Conservation (phyloP, 1,284 basidiomycete species). For the Vanrija humicola region DNA sequence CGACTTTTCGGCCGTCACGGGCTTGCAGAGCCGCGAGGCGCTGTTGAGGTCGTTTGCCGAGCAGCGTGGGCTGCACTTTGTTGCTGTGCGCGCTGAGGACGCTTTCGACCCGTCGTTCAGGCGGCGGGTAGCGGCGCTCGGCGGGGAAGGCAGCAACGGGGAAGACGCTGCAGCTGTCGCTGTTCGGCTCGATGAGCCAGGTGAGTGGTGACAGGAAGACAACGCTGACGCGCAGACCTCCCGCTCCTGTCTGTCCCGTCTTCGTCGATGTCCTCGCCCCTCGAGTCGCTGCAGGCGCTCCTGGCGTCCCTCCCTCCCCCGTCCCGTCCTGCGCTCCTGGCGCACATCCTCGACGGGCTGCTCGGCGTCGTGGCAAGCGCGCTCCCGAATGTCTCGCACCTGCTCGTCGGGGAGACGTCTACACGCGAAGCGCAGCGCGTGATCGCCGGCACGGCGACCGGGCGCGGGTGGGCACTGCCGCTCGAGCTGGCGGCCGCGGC, state of each 20-base stretch:
- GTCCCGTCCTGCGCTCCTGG: slow-evolving; percentile 64
- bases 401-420: slow-evolving; percentile 74
- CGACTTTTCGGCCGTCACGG: slow-evolving; percentile 31
- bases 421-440: slow-evolving; percentile 74
- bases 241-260: slow-evolving; percentile 38
- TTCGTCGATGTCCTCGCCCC: slow-evolving; percentile 47
- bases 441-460: slow-evolving; percentile 70
- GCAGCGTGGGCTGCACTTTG: slow-evolving; percentile 22
- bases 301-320: slow-evolving; percentile 69
- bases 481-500: slow-evolving; percentile 61
- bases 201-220: slow-evolving; percentile 10
- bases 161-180: neutral
- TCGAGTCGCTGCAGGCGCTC: slow-evolving; percentile 57
- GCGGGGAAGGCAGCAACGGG: neutral
- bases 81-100: slow-evolving; percentile 39
- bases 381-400: slow-evolving; percentile 61
- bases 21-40: slow-evolving; percentile 10
- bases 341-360: slow-evolving; percentile 64
- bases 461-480: slow-evolving; percentile 70
- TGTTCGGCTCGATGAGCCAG: slow-evolving; percentile 25
- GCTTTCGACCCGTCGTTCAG: slow-evolving; percentile 30
- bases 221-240: slow-evolving; percentile 18
- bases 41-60: slow-evolving; percentile 21
- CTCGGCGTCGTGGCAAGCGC: slow-evolving; percentile 63
- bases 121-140: slow-evolving; percentile 5